Percentiles rank a stretch among this genome's conserved stretches.
Evolutionary conservation across 2,329 filamentous ascomycete genomes (phyloP).

Genomic region (Cordyceps javanica): DNA sequence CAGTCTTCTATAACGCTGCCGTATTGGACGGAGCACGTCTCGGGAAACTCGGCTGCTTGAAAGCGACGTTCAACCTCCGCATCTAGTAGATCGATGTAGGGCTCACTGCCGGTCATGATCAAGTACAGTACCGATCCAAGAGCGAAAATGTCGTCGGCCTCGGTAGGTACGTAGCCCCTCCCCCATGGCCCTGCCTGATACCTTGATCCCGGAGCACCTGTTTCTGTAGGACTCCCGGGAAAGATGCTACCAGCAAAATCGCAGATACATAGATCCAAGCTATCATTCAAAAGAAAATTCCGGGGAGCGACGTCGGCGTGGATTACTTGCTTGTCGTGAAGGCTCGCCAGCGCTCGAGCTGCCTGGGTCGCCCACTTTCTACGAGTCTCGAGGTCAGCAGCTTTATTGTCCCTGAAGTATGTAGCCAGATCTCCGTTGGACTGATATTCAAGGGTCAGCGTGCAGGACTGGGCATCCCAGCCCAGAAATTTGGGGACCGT

Average conservation of each 20-base stretch:
- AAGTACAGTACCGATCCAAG: constrained; percentile 30
- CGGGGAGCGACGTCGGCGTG: constrained; percentile 34
- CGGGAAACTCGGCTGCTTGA: neutral
- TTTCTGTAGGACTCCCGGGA: constrained; percentile 18
- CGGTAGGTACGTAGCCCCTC: constrained; percentile 20
- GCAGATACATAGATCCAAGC: constrained; percentile 29
- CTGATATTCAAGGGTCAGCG: constrained; percentile 23
- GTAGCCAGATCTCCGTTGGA: constrained; percentile 21
- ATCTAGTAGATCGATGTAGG: constrained; percentile 24
- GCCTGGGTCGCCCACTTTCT: constrained; percentile 27
- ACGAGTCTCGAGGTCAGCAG: constrained; percentile 15
- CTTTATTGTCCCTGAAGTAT: constrained; percentile 16
- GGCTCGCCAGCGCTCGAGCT: constrained; percentile 26
- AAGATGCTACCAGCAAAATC: constrained; percentile 31
- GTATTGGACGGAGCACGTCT: neutral
- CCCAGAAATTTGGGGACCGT: constrained; percentile 18
- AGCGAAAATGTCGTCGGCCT: constrained; percentile 25
- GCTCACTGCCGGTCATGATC: constrained; percentile 26
- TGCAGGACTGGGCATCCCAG: constrained; percentile 20
- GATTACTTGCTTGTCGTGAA: constrained; percentile 31
- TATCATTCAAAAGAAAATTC: constrained; percentile 31
- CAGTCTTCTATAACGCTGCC: neutral
- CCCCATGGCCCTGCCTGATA: constrained; percentile 21
- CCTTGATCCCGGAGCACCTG: constrained; percentile 18
- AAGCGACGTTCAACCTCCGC: constrained; percentile 20